Evolutionary conservation across 2,329 filamentous ascomycete genomes (phyloP), one percentile per base, ranked within the genome.

Genomic region (Talaromyces funiculosus): DNA sequence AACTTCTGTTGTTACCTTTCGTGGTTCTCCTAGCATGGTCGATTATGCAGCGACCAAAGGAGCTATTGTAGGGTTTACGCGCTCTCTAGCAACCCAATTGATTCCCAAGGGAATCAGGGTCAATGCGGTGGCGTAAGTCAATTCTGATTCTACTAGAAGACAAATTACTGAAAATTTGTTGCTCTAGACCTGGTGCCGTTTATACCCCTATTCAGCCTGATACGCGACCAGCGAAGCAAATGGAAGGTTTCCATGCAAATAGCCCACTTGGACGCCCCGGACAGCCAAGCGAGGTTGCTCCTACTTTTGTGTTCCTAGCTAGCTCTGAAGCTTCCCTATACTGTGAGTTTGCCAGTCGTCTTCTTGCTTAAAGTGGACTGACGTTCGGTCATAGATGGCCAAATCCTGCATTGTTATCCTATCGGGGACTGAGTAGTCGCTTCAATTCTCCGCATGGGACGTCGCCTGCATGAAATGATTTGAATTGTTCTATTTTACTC

Each of bases 11-110:
- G 79, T 80, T n/a, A 78, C 80, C 1, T 85, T 84, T 70, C 76
- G 81, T 60, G 82, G 83, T 1, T 82, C 80, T 2, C 63, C 70
- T 0, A 62, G 68, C 18, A 79, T 84, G 73, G 66, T 85, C 1
- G 84, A 86, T 67, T 86, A 85, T 64, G 75, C 80, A 2, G 72
- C 82, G 9, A 85, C 82, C 5, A 86, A 86, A 66, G 83, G 82
- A 6, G 82, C 83, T 24, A 84, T 86, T 60, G 76, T 79, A 2
- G 79, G 79, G 0, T 85, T 86, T 64, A 85, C 83, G 0, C 73
- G 78, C 12, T 74, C 81, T 4, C 70, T 86, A 38, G 77, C 82
- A 0, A 76, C 81, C 62, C 79, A 85, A 59, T 71, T 85, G 3
- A 73, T 80, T n/a, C 73, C 78, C 1, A 82, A 81, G 65, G 84